Base-by-base conservation (phyloP, 1,284 basidiomycete species). In the Apiotrichum sp. region DNA sequence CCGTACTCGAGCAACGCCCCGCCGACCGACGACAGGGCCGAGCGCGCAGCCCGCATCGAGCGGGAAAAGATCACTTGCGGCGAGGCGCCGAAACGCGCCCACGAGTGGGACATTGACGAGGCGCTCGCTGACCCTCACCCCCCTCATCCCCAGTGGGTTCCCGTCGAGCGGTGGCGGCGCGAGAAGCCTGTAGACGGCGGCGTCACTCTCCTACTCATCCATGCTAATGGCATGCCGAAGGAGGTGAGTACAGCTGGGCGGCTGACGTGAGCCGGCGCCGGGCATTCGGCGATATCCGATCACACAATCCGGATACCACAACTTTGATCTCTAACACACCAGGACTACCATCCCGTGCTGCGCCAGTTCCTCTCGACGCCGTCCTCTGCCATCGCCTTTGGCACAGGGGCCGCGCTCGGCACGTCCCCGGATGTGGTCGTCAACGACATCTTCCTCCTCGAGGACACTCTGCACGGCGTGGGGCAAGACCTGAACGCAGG, bases 401-500 rank as follows among this genome's bases (percentile, higher is more conserved):
- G 58, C 6, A 44, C 52, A 1, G 48, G 52, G 13, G 14, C n/a
- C 3, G 35, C 48, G 2, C 44, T 56, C 40, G 14, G 33, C 4
- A 6, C 34, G 9, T 7, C 11, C 34, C 5, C n/a, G 5, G 4
- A 16, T 2, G 48, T 50, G 4, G 40, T 52, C 16, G 71, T 92
- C n/a, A 83, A 87, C 63, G 89, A 92, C 68, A 79, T 91, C n/a
- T 92, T 87, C 87, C 73, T 82, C 1, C 83, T 88, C 76, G 90
- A 93, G 62, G 81, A 85, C 41, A 79, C 84, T 2, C 84, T 88
- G 59, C 87, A 90, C 54, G 89, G 88, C 0, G 88, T 89, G 54
- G 81, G 86, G 13, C 84, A 79, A 1, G 71, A 86, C 29, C 57
- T 91, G 52, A 93, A 92, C 61, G 77, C 75, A 0, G 72, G 77